phyloP scores from a whole-genome alignment of 2,329 filamentous ascomycete genomes.

The Botrytis fragariae region DNA sequence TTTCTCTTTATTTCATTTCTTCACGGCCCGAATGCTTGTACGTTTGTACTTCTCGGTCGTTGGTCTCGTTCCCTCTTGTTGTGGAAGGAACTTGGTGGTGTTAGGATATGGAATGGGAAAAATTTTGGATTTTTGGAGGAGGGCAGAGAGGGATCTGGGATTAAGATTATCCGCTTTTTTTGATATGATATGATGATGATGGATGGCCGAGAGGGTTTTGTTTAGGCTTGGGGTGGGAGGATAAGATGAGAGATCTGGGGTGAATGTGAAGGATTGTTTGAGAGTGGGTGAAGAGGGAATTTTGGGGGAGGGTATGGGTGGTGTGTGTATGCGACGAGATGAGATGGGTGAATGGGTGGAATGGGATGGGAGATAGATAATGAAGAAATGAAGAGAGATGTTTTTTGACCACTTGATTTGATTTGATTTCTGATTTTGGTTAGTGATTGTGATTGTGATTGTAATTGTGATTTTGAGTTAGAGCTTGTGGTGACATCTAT shows the following conservation, averaged over 20 bases:
- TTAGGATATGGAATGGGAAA: not conserved
- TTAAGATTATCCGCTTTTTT: not conserved
- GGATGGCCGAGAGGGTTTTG: not conserved
- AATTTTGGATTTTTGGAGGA: not conserved
- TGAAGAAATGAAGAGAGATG: not conserved
- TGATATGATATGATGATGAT: conserved; percentile 12
- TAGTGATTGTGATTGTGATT: too few relatives aligned
- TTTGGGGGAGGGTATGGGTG: not conserved
- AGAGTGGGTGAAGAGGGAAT: not conserved
- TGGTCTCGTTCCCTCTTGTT: not conserved
- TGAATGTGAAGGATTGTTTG: too few relatives aligned
- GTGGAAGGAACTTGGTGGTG: not conserved
- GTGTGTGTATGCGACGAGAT: not conserved
- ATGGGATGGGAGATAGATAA: not conserved
- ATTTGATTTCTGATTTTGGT: not conserved
- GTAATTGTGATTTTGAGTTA: not conserved
- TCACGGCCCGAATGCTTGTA: not conserved
- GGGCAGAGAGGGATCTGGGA: not conserved
- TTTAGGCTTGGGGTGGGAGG: not conserved
- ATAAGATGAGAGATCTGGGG: too few relatives aligned
- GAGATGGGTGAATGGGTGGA: not conserved
- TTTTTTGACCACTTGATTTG: not conserved
- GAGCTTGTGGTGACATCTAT: not conserved
- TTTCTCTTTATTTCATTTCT: not conserved
- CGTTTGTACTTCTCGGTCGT: not conserved